Conservation (phyloP, 2,329 filamentous ascomycete species). For the Colletotrichum orchidophilum region DNA sequence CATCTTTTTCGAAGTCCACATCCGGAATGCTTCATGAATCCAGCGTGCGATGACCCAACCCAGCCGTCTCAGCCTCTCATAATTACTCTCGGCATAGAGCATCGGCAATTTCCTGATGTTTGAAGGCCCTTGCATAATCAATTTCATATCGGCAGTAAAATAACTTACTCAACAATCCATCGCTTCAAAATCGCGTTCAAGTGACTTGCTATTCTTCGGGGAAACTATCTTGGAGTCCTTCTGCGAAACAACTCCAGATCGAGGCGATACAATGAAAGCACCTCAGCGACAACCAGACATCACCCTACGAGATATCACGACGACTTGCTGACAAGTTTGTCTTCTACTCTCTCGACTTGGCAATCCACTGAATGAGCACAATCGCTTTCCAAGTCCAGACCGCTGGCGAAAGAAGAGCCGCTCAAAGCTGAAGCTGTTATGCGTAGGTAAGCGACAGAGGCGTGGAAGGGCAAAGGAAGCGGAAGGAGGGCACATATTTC, state of each 20-base stretch:
- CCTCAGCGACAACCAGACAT: background rate
- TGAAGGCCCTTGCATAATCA: background rate
- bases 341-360: background rate
- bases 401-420: too few relatives aligned
- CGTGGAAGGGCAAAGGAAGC: background rate
- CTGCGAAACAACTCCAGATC: background rate
- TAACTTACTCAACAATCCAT: background rate
- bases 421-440: too few relatives aligned
- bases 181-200: background rate
- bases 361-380: too few relatives aligned
- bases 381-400: too few relatives aligned
- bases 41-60: background rate
- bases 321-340: background rate
- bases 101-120: background rate
- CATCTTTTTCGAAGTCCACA: background rate
- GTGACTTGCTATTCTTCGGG: background rate
- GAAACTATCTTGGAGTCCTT: background rate
- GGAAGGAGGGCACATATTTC: too few relatives aligned
- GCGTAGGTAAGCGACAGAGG: background rate
- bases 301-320: background rate
- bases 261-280: background rate
- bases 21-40: background rate
- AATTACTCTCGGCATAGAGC: background rate
- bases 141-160: background rate
- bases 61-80: background rate